A percentile compares a stretch with the other conserved stretches of the same genome.
Evolutionary conservation across 495 filamentous ascomycete species (phyloP).

Genomic region (Apodospora peruviana): DNA sequence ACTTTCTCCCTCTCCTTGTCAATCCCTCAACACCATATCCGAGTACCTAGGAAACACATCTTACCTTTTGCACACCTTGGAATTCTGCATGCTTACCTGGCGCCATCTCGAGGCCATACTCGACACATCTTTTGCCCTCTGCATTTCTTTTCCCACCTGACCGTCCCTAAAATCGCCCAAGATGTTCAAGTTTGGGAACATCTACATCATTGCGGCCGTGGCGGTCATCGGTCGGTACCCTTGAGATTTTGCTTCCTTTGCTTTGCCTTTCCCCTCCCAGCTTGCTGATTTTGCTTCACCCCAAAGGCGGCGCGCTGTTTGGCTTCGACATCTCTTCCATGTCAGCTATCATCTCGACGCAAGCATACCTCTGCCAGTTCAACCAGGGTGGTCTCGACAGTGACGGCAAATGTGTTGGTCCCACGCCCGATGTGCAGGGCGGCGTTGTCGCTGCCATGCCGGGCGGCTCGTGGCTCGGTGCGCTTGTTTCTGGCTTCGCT

Average conservation of each 20-base stretch:
- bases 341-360: slow-evolving; percentile 64
- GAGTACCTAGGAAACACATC: too few relatives aligned
- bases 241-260: slow-evolving; percentile 13
- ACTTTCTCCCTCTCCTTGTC: too few relatives aligned
- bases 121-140: background rate
- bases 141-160: background rate
- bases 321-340: slow-evolving; percentile 82
- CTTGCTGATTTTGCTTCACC: slow-evolving; percentile 9
- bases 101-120: background rate
- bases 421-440: slow-evolving; percentile 44
- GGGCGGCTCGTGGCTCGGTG: slow-evolving; percentile 69
- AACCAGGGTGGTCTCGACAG: slow-evolving; percentile 39
- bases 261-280: too few relatives aligned
- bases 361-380: slow-evolving; percentile 61
- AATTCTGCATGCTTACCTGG: too few relatives aligned
- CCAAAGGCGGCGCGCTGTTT: slow-evolving; percentile 71
- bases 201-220: slow-evolving; percentile 70
- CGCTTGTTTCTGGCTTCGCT: slow-evolving; percentile 59
- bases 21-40: too few relatives aligned
- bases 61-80: too few relatives aligned
- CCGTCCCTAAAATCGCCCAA: slow-evolving; percentile 8
- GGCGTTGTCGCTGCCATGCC: slow-evolving; percentile 69
- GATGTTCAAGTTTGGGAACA: slow-evolving; percentile 56
- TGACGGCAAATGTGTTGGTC: slow-evolving; percentile 41
- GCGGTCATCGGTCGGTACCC: slow-evolving; percentile 64